Base-by-base conservation (phyloP, 495 filamentous ascomycete species). In the Xylaria flabelliformis region DNA sequence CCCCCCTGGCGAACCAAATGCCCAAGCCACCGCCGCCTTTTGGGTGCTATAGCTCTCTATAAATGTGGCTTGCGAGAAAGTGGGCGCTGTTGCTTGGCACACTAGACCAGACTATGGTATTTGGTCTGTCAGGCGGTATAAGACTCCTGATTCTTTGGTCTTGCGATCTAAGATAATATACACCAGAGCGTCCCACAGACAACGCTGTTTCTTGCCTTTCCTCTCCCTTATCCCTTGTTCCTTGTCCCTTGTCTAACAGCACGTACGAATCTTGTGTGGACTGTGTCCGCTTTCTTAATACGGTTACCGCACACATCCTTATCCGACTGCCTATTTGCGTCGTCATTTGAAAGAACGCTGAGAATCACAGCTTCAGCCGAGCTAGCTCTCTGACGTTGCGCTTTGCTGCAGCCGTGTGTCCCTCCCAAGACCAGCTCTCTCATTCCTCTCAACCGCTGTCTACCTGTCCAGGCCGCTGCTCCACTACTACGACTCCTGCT, bases 261-360 rank as follows among this genome's bases (percentile, higher is more conserved):
- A 62, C 59, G 53, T 19, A 63, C 66, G 68, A 69, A 61, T 63
- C 65, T 51, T 19, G 63, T 19, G 63, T 75, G 72, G 59, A 73
- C 70, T 75, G 72, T 53, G 71, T 77, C 74, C 59, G 51, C 67
- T 39, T 73, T 64, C 65, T 67, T 73, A 66, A 74, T 74, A 69
- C 46, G 44, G 8, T 66, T 68, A 56, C 34, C n/a, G 17, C 26
- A 59, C 55, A 36, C 32, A 61, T 41, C 51, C 39, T 4, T 29
- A 42, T 69, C 66, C 26, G 53, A 29, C 58, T 39, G 19, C 53
- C 39, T 48, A 32, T 59, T 39, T n/a, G 34, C 26, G 50, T 71
- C 39, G 62, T 42, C 24, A 36, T 61, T n/a, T 19, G 24, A 62
- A 39, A 36, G 58, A 42, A 42, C 56, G n/a, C 44, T 34, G 53